Base-by-base conservation (phyloP, 2,329 filamentous ascomycete genomes). In the Talaromyces sp. region DNA sequence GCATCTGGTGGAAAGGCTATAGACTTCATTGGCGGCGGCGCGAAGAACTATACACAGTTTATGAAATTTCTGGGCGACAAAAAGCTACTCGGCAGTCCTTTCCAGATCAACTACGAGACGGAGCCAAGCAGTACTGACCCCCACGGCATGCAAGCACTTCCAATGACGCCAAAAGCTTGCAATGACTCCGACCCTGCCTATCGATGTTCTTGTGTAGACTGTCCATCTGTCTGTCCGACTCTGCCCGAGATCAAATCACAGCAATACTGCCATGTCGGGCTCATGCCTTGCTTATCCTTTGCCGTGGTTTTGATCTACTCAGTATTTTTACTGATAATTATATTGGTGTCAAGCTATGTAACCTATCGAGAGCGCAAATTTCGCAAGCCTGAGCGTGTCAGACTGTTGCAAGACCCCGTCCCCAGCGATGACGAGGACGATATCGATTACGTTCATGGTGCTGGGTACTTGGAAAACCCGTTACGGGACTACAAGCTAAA, bases 381-480 rank as follows among this genome's bases (percentile, higher is more conserved):
- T 71, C 86, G 87, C 63, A 90, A 90, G 67, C 90, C 87, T 58
- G 92, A 97, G 75, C 83, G 91, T 21, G 83, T 96, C n/a, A 86
- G 92, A 61, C 81, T 99, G 4, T 81, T 99, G 32, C 92, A 96
- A 69, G 93, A 96, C 68, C 83, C 89, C 0, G 83, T 86, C 13
- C 88, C 88, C 9, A 96, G 90, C 69, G 93, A 98, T 65, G 93
- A 98, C 62, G 95, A 99, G 65, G 93, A 97, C 63, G 93, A 97
- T 70, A 92, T 89, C 1, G 91, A 96, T 63, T 83, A 93, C 58
- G 86, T 95, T 3, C 85, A 90, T 66, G 89, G 88, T 58, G 84
- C 85, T 19, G 89, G 89, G 43, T 87, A 93, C 80, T 82, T 91
- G 43, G 91, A 96, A 67, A 84, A 88, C 13, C 91, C 91, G 0